These are phyloP conservation scores for Cryptococcus sp. DNA, from an alignment of 1,284 basidiomycete genomes.

Conservation along the genomic window DNA sequence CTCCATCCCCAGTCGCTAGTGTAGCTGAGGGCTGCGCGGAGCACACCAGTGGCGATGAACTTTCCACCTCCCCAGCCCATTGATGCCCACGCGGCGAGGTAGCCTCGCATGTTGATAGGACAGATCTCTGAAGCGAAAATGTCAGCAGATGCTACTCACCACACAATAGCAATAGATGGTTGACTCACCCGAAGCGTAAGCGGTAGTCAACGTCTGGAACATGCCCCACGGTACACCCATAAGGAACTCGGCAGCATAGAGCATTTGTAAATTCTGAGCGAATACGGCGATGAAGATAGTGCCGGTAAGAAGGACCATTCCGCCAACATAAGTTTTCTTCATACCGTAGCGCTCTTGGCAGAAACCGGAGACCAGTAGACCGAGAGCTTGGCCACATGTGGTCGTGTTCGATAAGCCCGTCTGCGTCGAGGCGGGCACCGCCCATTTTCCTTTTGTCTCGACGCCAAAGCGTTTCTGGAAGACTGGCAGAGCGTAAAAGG, in stretches of 20 bases:
- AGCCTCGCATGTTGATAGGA: slow-evolving; percentile 49
- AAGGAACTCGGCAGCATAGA: slow-evolving; percentile 37
- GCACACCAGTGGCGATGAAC: slow-evolving; percentile 43
- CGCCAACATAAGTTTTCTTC: slow-evolving; percentile 41
- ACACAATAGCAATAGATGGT: too few species aligned
- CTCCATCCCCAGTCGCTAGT: slow-evolving; percentile 23
- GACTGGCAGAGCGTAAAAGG: slow-evolving; percentile 2
- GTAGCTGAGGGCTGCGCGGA: slow-evolving; percentile 31
- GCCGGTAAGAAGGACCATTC: slow-evolving; percentile 41
- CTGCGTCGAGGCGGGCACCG: slow-evolving; percentile 2
- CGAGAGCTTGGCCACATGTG: slow-evolving; percentile 1
- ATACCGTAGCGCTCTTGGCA: slow-evolving; percentile 45
- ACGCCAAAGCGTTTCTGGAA: slow-evolving; percentile 5
- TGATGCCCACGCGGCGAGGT: slow-evolving; percentile 49
- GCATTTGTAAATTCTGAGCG: slow-evolving; percentile 47
- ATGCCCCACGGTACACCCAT: slow-evolving; percentile 25
- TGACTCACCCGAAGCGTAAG: too few species aligned
- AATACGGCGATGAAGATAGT: slow-evolving; percentile 53
- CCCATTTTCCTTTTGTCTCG: not conserved
- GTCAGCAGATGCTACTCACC: not conserved
- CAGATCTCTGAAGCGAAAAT: slow-evolving; percentile 53
- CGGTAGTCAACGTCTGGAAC: slow-evolving; percentile 10
- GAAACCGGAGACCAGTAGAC: slow-evolving; percentile 39
- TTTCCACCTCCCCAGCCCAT: slow-evolving; percentile 16
- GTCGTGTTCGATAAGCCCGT: slow-evolving; percentile 3